Conservation (phyloP, 495 filamentous ascomycete genomes). For the Ramalina peruviana region DNA sequence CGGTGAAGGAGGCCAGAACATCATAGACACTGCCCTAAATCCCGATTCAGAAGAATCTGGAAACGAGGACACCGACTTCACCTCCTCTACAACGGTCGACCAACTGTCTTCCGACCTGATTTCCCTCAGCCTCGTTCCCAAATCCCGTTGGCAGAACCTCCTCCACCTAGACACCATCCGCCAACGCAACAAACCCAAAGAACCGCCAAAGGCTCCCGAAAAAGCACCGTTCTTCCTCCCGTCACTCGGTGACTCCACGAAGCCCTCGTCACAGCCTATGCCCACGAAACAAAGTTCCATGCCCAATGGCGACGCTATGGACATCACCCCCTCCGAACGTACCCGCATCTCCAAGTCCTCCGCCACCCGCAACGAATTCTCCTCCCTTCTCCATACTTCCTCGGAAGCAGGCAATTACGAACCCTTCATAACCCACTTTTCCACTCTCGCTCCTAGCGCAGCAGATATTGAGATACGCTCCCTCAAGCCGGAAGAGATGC, state of each 20-base stretch:
- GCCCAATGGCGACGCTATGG: constrained; percentile 22
- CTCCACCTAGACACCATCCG: constrained; percentile 76
- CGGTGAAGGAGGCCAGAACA: constrained; percentile 62
- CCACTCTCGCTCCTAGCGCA: constrained; percentile 60
- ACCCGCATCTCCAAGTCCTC: constrained; percentile 40
- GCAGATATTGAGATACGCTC: constrained; percentile 84
- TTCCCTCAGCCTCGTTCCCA: constrained; percentile 79
- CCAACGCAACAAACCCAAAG: constrained; percentile 85
- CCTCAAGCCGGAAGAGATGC: constrained; percentile 42
- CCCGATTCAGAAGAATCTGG: constrained; percentile 29
- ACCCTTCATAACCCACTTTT: constrained; percentile 58
- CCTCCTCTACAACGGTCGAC: constrained; percentile 38
- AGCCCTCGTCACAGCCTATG: background rate
- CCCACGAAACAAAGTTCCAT: constrained; percentile 11
- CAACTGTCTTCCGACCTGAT: constrained; percentile 69
- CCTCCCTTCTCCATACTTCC: constrained; percentile 35
- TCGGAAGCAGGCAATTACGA: constrained; percentile 24
- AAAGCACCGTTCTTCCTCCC: constrained; percentile 96
- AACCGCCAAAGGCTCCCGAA: constrained; percentile 79
- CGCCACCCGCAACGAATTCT: constrained; percentile 33
- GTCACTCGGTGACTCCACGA: constrained; percentile 29
- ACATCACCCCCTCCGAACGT: constrained; percentile 30
- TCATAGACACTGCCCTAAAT: constrained; percentile 56
- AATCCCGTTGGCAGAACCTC: constrained; percentile 83
- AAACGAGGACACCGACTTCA: constrained; percentile 26